A percentile compares a stretch with the other conserved stretches of the same genome.
Evolutionary conservation across 75 land plant genomes (phyloP).

Genomic region (Cunninghamia lanceolata): DNA sequence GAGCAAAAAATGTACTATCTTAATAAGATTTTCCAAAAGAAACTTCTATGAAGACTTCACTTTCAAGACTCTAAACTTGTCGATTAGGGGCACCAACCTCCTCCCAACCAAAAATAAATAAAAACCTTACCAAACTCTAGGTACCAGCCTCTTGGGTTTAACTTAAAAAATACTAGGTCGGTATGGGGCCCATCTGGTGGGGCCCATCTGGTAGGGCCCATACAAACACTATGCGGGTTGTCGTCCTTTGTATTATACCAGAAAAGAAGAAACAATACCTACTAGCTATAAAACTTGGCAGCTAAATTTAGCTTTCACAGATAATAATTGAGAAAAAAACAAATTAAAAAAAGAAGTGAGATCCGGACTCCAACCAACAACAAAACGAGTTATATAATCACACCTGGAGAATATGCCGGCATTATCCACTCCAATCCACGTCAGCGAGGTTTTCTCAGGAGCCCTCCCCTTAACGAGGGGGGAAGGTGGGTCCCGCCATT

Average conservation of each 20-base stretch:
- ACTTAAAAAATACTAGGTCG: too few relatives aligned
- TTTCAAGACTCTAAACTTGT: too few relatives aligned
- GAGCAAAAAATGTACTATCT: too few relatives aligned
- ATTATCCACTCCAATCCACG: neutral
- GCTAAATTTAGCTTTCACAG: neutral
- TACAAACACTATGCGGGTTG: neutral
- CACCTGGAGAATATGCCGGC: neutral
- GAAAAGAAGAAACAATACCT: neutral
- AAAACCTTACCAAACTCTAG: too few relatives aligned
- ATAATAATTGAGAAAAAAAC: neutral
- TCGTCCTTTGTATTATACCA: neutral
- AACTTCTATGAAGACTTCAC: too few relatives aligned
- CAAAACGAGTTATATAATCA: neutral
- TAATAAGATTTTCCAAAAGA: too few relatives aligned
- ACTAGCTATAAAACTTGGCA: neutral
- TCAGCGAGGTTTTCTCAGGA: neutral
- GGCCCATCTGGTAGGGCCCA: too few relatives aligned
- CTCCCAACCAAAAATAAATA: too few relatives aligned
- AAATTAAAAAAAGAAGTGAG: neutral
- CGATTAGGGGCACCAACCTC: too few relatives aligned
- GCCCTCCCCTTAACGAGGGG: neutral
- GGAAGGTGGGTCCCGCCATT: neutral
- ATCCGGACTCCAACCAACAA: neutral
- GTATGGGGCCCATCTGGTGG: too few relatives aligned
- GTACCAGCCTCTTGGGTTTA: too few relatives aligned